These are phyloP conservation scores for Fusarium veterinarium DNA, from an alignment of 2,329 filamentous ascomycete species.

Conservation along the genomic window DNA sequence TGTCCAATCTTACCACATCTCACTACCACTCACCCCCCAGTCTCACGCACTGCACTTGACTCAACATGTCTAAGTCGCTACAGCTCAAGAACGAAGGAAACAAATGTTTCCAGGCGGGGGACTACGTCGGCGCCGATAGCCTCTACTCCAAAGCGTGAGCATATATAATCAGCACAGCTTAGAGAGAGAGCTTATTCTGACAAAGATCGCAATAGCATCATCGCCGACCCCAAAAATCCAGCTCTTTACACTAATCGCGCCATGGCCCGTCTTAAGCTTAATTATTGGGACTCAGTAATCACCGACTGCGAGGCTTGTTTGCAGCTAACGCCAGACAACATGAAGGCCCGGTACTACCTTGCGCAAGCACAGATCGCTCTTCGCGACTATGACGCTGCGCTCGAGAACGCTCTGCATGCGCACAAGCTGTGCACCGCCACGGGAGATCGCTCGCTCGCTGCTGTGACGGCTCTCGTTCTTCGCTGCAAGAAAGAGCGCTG, in stretches of 20 bases:
- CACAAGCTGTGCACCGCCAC: conserved; percentile 75
- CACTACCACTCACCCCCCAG: background rate
- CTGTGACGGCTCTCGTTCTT: conserved; percentile 79
- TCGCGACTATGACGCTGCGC: conserved; percentile 72
- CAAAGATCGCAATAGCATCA: conserved; percentile 66
- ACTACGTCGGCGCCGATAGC: conserved; percentile 74
- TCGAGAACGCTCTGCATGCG: conserved; percentile 75
- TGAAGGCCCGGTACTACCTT: conserved; percentile 88
- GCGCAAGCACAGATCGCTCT: conserved; percentile 85
- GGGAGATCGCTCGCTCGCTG: conserved; percentile 74
- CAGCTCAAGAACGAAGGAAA: conserved; percentile 71
- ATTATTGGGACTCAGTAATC: conserved; percentile 78
- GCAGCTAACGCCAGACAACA: conserved; percentile 69
- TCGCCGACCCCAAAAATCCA: conserved; percentile 80
- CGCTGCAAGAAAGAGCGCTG: conserved; percentile 87
- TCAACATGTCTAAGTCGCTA: conserved; percentile 51
- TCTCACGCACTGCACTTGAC: background rate
- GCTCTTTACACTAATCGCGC: conserved; percentile 91
- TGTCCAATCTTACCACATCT: background rate
- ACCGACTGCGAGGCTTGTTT: conserved; percentile 82
- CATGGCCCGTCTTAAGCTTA: conserved; percentile 81
- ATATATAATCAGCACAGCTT: background rate
- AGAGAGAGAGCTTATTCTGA: conserved; percentile 11
- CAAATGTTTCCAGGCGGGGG: conserved; percentile 70
- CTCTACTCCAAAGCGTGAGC: conserved; percentile 78